A percentile compares a stretch with the other conserved stretches of the same genome.
These are phyloP conservation scores for Volvox africanus DNA, from an alignment of 139 green algal genomes.

Conservation along the genomic window DNA sequence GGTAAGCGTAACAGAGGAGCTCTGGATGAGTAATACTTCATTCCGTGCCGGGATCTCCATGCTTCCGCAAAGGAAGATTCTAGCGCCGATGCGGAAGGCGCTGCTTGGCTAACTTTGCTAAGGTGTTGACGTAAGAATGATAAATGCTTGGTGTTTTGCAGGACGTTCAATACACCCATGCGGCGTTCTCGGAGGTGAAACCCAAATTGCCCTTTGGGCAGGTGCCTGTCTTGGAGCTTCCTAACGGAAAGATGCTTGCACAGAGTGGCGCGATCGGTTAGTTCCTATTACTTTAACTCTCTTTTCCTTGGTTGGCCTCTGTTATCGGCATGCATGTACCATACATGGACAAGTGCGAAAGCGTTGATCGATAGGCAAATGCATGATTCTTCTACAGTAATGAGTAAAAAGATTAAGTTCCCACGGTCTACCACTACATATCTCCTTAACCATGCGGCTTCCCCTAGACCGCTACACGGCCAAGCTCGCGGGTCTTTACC, in stretches of 20 bases:
- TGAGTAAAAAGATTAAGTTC: too few species aligned
- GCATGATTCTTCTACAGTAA: too few species aligned
- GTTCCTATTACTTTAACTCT: neutral
- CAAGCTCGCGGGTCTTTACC: constrained; percentile 54
- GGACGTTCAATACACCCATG: constrained; percentile 45
- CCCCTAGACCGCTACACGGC: constrained; percentile 55
- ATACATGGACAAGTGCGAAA: too few species aligned
- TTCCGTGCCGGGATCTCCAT: neutral
- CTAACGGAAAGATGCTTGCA: constrained; percentile 57
- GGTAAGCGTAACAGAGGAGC: neutral
- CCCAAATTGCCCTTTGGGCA: constrained; percentile 55
- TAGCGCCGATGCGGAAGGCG: neutral
- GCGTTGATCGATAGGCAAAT: too few species aligned
- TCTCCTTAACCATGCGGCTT: too few species aligned
- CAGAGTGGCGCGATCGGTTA: constrained; percentile 59
- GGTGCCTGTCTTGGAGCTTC: constrained; percentile 58
- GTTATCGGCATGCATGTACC: too few species aligned
- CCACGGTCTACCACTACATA: too few species aligned
- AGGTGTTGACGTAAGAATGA: neutral
- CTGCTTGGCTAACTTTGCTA: neutral
- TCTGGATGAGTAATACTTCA: neutral
- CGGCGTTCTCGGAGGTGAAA: constrained; percentile 46
- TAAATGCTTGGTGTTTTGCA: neutral
- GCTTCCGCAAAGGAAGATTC: neutral
- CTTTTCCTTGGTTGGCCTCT: too few species aligned